Evolutionary conservation across 208 protist genomes (phyloP).

Genomic region (Leishmania mexicana): DNA sequence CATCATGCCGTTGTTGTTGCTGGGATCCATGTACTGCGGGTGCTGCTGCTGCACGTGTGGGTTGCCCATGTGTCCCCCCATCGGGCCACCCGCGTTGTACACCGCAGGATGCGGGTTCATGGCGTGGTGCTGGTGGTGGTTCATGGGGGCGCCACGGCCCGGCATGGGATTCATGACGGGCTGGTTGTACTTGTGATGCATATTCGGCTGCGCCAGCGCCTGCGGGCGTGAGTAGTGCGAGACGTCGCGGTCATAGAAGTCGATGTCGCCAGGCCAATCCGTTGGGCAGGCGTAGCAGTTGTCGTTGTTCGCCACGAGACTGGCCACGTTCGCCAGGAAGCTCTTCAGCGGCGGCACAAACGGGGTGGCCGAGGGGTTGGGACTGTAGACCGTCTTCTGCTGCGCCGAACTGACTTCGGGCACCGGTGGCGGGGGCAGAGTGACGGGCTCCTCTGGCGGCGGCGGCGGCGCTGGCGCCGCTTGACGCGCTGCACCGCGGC

Average conservation of each 20-base stretch:
- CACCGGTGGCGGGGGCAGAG: conserved; percentile 11
- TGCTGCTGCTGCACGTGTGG: conserved; percentile 42
- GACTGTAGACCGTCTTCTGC: conserved; percentile 48
- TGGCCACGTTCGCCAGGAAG: conserved; percentile 59
- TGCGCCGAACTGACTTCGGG: conserved; percentile 20
- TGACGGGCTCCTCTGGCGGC: conserved; percentile 19
- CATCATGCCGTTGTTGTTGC: conserved; percentile 34
- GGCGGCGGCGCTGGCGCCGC: conserved; percentile 17
- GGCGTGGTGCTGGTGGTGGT: conserved; percentile 36
- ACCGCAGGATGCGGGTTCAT: conserved; percentile 22
- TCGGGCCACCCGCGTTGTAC: conserved; percentile 21
- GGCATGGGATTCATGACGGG: conserved; percentile 19
- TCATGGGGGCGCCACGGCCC: conserved; percentile 22
- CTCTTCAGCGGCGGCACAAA: conserved; percentile 49
- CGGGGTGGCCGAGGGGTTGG: conserved; percentile 49
- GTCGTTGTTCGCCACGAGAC: conserved; percentile 44
- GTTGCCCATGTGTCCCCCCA: conserved; percentile 17
- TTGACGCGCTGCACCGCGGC: conserved; percentile 11
- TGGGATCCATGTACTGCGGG: conserved; percentile 37
- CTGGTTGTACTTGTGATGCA: conserved; percentile 34
- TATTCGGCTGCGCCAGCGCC: conserved; percentile 26
- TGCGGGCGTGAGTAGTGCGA: conserved; percentile 57
- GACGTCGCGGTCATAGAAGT: conserved; percentile 72
- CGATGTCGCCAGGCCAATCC: conserved; percentile 63
- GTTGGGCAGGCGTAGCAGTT: conserved; percentile 49